phyloP scores from a whole-genome alignment of 306 rosid species.

The Rosa lucieae region DNA sequence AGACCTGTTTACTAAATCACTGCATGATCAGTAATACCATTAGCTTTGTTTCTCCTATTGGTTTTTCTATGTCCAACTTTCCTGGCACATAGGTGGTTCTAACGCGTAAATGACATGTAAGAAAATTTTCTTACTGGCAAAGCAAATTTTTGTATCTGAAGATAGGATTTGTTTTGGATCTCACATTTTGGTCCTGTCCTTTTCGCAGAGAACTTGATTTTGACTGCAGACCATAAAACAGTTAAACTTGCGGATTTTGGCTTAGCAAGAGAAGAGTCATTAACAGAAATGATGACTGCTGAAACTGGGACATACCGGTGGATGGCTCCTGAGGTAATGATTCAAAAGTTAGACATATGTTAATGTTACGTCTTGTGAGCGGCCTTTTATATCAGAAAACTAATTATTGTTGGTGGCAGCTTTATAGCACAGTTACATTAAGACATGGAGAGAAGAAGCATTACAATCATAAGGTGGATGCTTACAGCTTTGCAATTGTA shows the following conservation, averaged over 20 bases:
- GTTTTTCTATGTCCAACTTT: background rate
- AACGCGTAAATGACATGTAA: background rate
- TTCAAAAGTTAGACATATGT: constrained; percentile 13
- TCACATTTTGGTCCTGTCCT: constrained; percentile 9
- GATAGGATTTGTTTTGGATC: background rate
- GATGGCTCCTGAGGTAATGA: constrained; percentile 96
- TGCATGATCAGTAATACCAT: background rate
- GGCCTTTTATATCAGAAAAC: constrained; percentile 20
- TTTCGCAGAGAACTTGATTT: constrained; percentile 73
- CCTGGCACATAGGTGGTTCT: background rate
- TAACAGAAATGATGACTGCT: constrained; percentile 98
- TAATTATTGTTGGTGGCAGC: constrained; percentile 50
- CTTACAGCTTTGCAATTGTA: constrained; percentile 95
- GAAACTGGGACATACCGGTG: constrained; percentile 96
- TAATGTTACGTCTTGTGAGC: background rate
- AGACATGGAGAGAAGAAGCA: constrained; percentile 97
- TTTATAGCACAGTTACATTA: constrained; percentile 93
- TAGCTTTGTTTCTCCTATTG: background rate
- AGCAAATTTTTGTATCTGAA: background rate
- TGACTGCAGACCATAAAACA: constrained; percentile 76
- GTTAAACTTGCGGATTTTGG: constrained; percentile 95
- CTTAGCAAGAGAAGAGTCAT: constrained; percentile 92
- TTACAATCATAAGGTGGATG: constrained; percentile 93
- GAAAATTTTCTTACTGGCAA: background rate
- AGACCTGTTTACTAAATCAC: background rate